phyloP scores from a whole-genome alignment of 1,284 basidiomycete species.

The Trametes polyzona region DNA sequence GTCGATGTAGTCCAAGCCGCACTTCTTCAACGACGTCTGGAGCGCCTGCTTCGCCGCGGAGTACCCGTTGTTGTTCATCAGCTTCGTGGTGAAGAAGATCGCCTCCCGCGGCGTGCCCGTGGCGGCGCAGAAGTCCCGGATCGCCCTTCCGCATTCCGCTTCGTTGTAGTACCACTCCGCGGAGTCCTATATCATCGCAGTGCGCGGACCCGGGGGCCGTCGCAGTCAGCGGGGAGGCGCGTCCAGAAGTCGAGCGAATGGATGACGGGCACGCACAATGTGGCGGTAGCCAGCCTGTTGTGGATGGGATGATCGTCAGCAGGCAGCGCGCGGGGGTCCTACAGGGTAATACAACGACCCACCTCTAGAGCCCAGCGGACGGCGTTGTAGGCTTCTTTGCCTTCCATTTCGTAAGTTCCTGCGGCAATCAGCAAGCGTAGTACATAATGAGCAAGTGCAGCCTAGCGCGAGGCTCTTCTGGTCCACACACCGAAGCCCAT shows the following conservation, averaged over 20 bases:
- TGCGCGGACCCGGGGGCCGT: conserved; percentile 2
- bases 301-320: conserved; percentile 1
- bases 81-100: conserved; percentile 74
- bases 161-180: conserved; percentile 76
- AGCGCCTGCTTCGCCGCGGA: conserved; percentile 53
- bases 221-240: conserved; percentile 1
- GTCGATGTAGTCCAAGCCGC: conserved; percentile 64
- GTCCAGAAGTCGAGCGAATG: not conserved
- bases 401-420: conserved; percentile 73
- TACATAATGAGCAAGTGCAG: conserved; percentile 4
- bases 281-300: conserved; percentile 66
- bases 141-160: conserved; percentile 60
- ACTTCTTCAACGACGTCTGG: conserved; percentile 54
- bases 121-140: conserved; percentile 56
- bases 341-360: conserved; percentile 21
- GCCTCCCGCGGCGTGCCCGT: conserved; percentile 52
- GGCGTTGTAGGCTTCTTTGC: conserved; percentile 56
- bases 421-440: conserved; percentile 16
- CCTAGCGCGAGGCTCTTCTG: not conserved
- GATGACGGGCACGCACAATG: conserved; percentile 48
- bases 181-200: conserved; percentile 52
- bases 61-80: conserved; percentile 63
- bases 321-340: not conserved
- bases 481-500: conserved; percentile 60
- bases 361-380: conserved; percentile 69